phyloP scores from a whole-genome alignment of 2,329 filamentous ascomycete genomes.

The Trichoderma simmonsii region DNA sequence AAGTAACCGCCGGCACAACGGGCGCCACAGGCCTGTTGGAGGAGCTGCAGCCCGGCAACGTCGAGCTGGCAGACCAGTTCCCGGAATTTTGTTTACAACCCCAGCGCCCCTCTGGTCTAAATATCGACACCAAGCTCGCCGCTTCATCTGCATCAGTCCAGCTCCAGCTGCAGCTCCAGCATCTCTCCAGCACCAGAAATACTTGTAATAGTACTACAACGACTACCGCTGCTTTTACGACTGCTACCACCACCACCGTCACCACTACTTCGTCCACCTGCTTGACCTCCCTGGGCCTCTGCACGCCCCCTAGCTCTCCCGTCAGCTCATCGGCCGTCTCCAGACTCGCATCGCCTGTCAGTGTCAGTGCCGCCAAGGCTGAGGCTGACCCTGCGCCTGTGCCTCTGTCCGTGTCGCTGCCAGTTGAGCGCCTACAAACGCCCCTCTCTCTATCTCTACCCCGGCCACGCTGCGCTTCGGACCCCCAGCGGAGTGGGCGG shows the following conservation, averaged over 20 bases:
- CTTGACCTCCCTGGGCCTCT: neutral
- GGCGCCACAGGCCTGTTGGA: neutral
- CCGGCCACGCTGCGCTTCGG: conserved; percentile 15
- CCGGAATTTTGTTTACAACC: conserved; percentile 19
- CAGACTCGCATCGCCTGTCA: conserved; percentile 1
- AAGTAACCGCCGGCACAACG: neutral
- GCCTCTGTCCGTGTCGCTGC: neutral
- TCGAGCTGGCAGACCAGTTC: conserved; percentile 16
- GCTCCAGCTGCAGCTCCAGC: neutral
- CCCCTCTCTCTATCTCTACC: conserved; percentile 15
- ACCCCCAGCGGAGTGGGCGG: conserved; percentile 14
- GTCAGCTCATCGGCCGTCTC: conserved; percentile 6
- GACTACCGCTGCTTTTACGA: neutral
- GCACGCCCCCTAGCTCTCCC: conserved; percentile 11
- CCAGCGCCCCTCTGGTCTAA: neutral
- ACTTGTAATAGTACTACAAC: neutral
- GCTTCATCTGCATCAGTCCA: neutral
- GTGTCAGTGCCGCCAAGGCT: neutral
- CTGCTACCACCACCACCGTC: neutral
- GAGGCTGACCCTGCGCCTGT: neutral
- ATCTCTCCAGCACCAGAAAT: neutral
- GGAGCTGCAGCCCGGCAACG: conserved; percentile 19
- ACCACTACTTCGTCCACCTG: neutral
- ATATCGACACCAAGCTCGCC: conserved; percentile 1
- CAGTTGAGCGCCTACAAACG: conserved; percentile 7